Conservation (phyloP, 495 filamentous ascomycete genomes). For the Aspergillus nidulans region DNA sequence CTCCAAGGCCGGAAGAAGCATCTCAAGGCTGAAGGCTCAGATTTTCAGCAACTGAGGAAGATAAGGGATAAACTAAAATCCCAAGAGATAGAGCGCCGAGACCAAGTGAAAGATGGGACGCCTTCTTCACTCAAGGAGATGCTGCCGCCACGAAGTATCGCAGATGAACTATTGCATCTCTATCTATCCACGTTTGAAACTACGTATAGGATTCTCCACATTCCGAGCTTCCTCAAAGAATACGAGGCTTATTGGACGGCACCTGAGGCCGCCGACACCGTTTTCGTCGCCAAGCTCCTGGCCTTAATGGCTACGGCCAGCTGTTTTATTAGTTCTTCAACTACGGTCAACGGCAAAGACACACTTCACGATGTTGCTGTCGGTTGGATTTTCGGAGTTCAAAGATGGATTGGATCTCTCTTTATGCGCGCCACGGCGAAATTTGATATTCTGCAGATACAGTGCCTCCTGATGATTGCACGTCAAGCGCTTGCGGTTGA, state of each 20-base stretch:
- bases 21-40: conserved; percentile 24
- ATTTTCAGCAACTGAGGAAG: conserved; percentile 29
- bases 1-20: conserved; percentile 31
- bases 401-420: conserved; percentile 51
- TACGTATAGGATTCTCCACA: conserved; percentile 53
- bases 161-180: conserved; percentile 47
- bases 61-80: conserved; percentile 31
- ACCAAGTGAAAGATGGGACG: conserved; percentile 39
- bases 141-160: conserved; percentile 43
- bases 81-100: conserved; percentile 32
- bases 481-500: conserved; percentile 48
- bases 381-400: conserved; percentile 54
- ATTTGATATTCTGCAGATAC: conserved; percentile 48
- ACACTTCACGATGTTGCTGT: conserved; percentile 28
- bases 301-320: conserved; percentile 52
- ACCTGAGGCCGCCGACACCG: conserved; percentile 26
- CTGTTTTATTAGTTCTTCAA: conserved; percentile 34
- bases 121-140: conserved; percentile 36
- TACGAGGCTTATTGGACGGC: conserved; percentile 49
- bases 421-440: conserved; percentile 49
- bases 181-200: conserved; percentile 58
- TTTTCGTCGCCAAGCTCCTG: conserved; percentile 46
- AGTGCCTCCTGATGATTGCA: conserved; percentile 51
- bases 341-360: conserved; percentile 20
- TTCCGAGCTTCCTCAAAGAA: conserved; percentile 50